These are phyloP conservation scores for Corymbia calophylla DNA, from an alignment of 441 rosid genomes.

Conservation along the genomic window DNA sequence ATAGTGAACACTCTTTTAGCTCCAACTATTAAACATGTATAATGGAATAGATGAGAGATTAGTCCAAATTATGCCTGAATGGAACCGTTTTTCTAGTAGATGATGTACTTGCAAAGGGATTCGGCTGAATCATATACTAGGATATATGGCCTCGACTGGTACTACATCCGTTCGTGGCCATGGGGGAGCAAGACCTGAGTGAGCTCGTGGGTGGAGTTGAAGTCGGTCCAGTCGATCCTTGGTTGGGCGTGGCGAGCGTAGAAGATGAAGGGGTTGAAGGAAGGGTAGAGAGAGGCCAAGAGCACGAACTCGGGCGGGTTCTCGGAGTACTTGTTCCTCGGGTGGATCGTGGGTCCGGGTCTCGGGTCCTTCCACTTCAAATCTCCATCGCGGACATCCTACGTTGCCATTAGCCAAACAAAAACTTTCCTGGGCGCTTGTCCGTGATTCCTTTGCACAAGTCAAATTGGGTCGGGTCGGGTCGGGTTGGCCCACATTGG, in stretches of 20 bases:
- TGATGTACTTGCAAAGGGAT: too few species aligned
- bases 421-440: background rate
- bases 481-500: too few species aligned
- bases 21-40: too few species aligned
- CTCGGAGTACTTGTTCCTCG: slow-evolving; percentile 61
- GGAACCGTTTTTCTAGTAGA: too few species aligned
- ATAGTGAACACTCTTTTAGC: too few species aligned
- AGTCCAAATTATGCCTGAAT: too few species aligned
- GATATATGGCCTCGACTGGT: too few species aligned
- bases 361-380: background rate
- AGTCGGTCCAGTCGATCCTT: slow-evolving; percentile 87
- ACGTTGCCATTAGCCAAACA: rapidly evolving
- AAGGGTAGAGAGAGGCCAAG: slow-evolving; percentile 69
- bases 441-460: background rate
- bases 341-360: slow-evolving; percentile 41
- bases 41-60: too few species aligned
- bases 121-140: too few species aligned
- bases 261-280: slow-evolving; percentile 64
- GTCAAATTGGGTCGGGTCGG: background rate
- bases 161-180: slow-evolving; percentile 24
- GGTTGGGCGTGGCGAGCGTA: slow-evolving; percentile 56
- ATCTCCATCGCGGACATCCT: background rate
- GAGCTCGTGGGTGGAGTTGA: slow-evolving; percentile 84
- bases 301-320: slow-evolving; percentile 73
- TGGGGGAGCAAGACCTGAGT: slow-evolving; percentile 75